Conservation (phyloP, 2,329 filamentous ascomycete species). For the Zymoseptoria passerinii region DNA sequence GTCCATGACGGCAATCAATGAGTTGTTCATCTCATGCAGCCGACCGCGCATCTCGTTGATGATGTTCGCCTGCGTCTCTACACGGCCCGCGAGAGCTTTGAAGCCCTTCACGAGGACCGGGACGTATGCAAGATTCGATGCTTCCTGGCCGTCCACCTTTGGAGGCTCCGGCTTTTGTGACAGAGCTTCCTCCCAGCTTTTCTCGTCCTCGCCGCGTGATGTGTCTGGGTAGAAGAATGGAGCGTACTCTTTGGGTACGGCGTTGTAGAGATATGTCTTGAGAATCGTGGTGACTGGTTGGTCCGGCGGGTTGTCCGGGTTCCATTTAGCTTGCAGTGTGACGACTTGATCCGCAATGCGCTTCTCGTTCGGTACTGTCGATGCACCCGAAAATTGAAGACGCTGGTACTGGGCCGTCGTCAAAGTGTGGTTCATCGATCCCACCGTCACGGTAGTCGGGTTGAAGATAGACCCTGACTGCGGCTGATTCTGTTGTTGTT, state of each 20-base stretch:
- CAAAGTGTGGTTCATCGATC: constrained; percentile 15
- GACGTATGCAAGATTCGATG: constrained; percentile 51
- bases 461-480: constrained; percentile 19
- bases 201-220: constrained; percentile 54
- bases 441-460: constrained; percentile 16
- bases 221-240: constrained; percentile 65
- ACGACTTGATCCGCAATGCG: constrained; percentile 66
- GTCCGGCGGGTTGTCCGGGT: constrained; percentile 40
- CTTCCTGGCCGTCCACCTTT: constrained; percentile 30
- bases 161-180: constrained; percentile 60
- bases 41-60: constrained; percentile 62
- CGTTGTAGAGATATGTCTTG: constrained; percentile 82
- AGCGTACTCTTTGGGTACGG: constrained; percentile 64
- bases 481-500: constrained; percentile 23
- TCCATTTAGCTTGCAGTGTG: constrained; percentile 65
- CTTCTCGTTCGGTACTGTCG: constrained; percentile 48
- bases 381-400: constrained; percentile 17
- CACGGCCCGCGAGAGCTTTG: constrained; percentile 59
- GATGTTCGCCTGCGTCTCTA: constrained; percentile 62
- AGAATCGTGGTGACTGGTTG: constrained; percentile 50
- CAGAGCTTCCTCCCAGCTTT: constrained; percentile 77
- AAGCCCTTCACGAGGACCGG: constrained; percentile 71
- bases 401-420: constrained; percentile 23
- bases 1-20: constrained; percentile 62
- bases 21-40: constrained; percentile 71